Evolutionary conservation across 352 stramenopile genomes (phyloP).

Genomic region (Phytopythium helicoides): DNA sequence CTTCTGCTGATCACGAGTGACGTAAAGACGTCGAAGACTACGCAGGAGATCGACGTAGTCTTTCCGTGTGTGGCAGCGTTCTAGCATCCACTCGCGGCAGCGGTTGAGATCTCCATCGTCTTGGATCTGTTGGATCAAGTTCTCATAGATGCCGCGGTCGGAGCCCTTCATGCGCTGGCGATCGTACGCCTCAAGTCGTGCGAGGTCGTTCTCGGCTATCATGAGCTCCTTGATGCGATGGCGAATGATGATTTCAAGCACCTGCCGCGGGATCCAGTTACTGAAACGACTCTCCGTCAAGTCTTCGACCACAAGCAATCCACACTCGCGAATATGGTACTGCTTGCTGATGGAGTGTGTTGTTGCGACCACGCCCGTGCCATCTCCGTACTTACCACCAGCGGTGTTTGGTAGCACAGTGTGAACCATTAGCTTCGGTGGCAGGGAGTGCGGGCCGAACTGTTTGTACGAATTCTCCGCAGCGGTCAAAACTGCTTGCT

Average conservation of each 20-base stretch:
- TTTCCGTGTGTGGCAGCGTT: conserved; percentile 57
- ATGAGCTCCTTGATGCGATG: conserved; percentile 73
- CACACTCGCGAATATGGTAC: conserved; percentile 85
- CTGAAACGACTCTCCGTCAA: conserved; percentile 81
- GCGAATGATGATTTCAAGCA: conserved; percentile 78
- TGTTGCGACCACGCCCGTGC: conserved; percentile 41
- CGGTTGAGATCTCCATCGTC: conserved; percentile 80
- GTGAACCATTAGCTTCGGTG: conserved; percentile 74
- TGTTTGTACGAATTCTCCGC: conserved; percentile 78
- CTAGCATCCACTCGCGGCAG: conserved; percentile 84
- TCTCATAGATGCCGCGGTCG: conserved; percentile 84
- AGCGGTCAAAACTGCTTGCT: conserved; percentile 57
- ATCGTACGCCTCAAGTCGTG: conserved; percentile 75
- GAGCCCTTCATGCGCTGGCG: conserved; percentile 73
- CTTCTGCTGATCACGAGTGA: conserved; percentile 66
- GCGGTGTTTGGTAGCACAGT: conserved; percentile 74
- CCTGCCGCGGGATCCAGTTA: conserved; percentile 81
- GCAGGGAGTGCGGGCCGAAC: conserved; percentile 43
- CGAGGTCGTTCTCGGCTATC: conserved; percentile 73
- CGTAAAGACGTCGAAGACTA: conserved; percentile 59
- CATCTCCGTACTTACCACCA: conserved; percentile 58
- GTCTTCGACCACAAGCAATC: conserved; percentile 78
- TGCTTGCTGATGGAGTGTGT: conserved; percentile 77
- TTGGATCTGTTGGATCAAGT: conserved; percentile 88
- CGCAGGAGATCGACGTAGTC: conserved; percentile 74